Evolutionary conservation across 495 filamentous ascomycete species (phyloP).

Genomic region (Penicillium pulvis): DNA sequence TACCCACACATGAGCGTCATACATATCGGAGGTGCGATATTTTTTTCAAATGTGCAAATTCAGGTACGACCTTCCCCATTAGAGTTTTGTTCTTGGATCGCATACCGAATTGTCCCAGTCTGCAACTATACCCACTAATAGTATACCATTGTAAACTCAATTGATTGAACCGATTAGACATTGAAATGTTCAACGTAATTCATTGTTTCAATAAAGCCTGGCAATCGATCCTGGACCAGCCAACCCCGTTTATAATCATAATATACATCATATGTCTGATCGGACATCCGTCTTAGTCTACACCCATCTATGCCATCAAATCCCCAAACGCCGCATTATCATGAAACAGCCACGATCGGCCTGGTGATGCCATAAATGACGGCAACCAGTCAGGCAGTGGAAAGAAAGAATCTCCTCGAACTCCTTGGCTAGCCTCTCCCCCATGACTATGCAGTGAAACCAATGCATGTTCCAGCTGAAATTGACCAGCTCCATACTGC

Average conservation of each 20-base stretch:
- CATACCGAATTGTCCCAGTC: too few relatives aligned
- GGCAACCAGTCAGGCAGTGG: conserved; percentile 21
- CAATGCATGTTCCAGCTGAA: conserved; percentile 20
- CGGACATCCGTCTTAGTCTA: too few relatives aligned
- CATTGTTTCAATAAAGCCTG: background rate
- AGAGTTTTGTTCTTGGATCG: too few relatives aligned
- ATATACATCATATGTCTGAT: background rate
- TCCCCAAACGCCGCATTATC: conserved; percentile 13
- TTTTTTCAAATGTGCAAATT: too few relatives aligned
- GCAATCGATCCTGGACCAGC: background rate
- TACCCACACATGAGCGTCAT: too few relatives aligned
- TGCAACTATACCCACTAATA: too few relatives aligned
- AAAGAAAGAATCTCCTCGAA: background rate
- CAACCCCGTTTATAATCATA: background rate
- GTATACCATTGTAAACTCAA: too few relatives aligned
- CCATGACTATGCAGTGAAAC: conserved; percentile 16
- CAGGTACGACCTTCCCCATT: too few relatives aligned
- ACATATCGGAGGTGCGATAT: too few relatives aligned
- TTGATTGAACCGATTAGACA: background rate
- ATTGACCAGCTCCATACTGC: background rate
- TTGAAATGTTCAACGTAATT: background rate
- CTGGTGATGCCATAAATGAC: conserved; percentile 15
- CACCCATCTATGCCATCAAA: conserved; percentile 11
- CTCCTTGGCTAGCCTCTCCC: conserved; percentile 1
- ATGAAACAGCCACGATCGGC: conserved; percentile 21